phyloP scores from a whole-genome alignment of 345 rosid species.

The Psidium friedrichsthalianum region DNA sequence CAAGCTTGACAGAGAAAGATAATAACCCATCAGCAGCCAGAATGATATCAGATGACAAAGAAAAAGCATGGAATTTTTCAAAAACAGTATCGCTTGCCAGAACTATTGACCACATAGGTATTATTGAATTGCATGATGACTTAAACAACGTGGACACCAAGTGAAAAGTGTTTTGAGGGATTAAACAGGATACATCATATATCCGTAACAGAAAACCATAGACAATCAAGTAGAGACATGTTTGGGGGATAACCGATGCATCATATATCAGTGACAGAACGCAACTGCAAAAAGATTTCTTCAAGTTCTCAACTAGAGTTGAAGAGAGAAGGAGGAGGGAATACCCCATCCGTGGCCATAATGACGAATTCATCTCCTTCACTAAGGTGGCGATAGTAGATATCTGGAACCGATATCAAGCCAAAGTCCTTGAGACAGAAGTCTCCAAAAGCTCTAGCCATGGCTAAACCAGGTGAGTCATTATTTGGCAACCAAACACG shows the following conservation, averaged over 20 bases:
- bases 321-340: neutral
- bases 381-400: slow-evolving; percentile 49
- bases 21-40: neutral
- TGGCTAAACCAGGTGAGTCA: slow-evolving; percentile 94
- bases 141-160: neutral
- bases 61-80: neutral
- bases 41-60: neutral
- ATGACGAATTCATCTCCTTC: slow-evolving; percentile 72
- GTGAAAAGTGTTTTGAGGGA: neutral
- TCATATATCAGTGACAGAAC: neutral
- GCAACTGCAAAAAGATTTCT: neutral
- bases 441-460: slow-evolving; percentile 99
- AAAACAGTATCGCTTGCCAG: neutral
- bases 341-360: slow-evolving; percentile 95
- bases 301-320: neutral
- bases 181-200: neutral
- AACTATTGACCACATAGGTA: neutral
- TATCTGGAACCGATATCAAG: slow-evolving; percentile 79
- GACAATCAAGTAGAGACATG: neutral
- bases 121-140: neutral
- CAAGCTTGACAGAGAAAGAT: neutral
- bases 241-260: neutral
- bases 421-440: slow-evolving; percentile 98
- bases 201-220: neutral
- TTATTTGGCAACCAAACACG: slow-evolving; percentile 97